A percentile compares a stretch with the other conserved stretches of the same genome.
Evolutionary conservation across 805 yeast species (phyloP).

Genomic region (Jamesozyma lodderae): DNA sequence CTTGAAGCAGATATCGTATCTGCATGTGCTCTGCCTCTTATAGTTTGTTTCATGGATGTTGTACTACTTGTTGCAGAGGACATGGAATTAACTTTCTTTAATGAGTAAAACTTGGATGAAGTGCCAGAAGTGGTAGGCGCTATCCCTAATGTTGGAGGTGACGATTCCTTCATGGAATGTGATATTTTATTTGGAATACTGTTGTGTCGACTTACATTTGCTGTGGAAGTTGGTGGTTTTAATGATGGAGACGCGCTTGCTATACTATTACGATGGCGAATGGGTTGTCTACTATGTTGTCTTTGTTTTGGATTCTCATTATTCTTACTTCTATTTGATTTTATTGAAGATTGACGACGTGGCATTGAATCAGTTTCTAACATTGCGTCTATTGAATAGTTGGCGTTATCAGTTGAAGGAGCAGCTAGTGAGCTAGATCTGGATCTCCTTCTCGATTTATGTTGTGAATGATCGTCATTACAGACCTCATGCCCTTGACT

Average conservation of each 20-base stretch:
- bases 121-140: not conserved
- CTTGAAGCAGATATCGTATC: conserved; percentile 21
- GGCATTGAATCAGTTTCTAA: conserved; percentile 4
- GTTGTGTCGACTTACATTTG: not conserved
- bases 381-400: conserved; percentile 9
- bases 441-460: not conserved
- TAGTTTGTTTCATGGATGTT: not conserved
- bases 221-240: not conserved
- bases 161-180: not conserved
- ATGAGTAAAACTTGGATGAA: conserved; percentile 5
- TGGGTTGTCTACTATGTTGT: no score
- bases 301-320: not conserved
- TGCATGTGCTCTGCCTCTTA: conserved; percentile 18
- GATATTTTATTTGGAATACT: not conserved
- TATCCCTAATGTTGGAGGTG: not conserved
- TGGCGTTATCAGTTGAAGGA: not conserved
- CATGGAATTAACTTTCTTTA: conserved; percentile 6
- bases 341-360: not conserved
- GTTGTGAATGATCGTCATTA: not conserved
- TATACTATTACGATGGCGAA: not conserved
- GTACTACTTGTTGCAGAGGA: conserved; percentile 4
- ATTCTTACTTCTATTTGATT: not conserved
- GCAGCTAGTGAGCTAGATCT: conserved; percentile 5
- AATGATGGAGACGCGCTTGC: not conserved
- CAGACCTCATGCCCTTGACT: not conserved